Evolutionary conservation across 2,329 filamentous ascomycete genomes (phyloP), one percentile per base, ranked within the genome.

Genomic region (Fusarium ambrosium): DNA sequence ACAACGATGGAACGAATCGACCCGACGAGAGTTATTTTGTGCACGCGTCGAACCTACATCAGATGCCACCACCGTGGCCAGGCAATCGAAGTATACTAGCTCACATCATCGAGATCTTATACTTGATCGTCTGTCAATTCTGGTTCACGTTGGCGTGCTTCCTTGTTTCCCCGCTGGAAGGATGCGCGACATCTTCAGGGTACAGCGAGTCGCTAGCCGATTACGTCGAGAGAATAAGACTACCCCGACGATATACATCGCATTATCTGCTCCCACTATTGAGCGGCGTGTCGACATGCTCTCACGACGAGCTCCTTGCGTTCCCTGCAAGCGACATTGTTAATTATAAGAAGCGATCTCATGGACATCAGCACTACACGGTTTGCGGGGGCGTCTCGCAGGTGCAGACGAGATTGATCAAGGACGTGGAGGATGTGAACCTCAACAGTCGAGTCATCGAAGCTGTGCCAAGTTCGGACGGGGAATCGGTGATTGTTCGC

Each of bases 61-160:
- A 84, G 70, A 76, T 86, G 18, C 85, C 85, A 1, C 85, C 87
- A 6, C 81, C 82, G 6, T 79, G 85, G 66, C 85, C 85, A 2
- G 82, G 84, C 0, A 81, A 78, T 6, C 80, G 81, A 3, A 78
- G 81, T 2, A 70, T 85, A 24, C 58, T 84, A n/a, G 53, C 76
- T 2, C 86, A 88, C 77, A 45, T 88, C 0, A 39, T 84, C 5
- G 86, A 89, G 70, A 80, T 85, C 0, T 41, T 85, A 8, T 83
- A 86, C 71, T 74, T 90, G 24, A 76, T 85, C 9, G 62, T 86
- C 0, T 89, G 86, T 72, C 88, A 91, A 70, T 73, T 84, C 32
- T 91, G 87, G 86, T 90, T 90, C 78, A 85, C 85, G 0, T 34
- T 86, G 4, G 89, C 86, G 36, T 90, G 87, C 76, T 88, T 89